These are phyloP conservation scores for Rosa hybrid DNA, from an alignment of 331 rosid genomes.

Conservation along the genomic window DNA sequence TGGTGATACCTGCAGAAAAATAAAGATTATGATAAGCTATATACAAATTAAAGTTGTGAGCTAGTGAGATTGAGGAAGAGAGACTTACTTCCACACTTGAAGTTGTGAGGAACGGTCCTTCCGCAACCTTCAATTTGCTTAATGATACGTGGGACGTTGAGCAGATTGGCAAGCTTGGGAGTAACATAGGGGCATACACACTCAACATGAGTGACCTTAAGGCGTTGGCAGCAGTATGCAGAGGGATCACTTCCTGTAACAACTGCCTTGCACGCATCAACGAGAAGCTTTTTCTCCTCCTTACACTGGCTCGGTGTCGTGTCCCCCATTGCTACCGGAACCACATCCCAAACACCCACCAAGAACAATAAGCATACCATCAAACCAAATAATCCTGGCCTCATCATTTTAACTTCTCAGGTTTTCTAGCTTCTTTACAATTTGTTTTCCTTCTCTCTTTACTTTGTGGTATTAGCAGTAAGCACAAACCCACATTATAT, in stretches of 20 bases:
- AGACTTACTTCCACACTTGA: slow-evolving; percentile 30
- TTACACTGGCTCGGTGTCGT: slow-evolving; percentile 13
- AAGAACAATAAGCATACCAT: neutral
- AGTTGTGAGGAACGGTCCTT: slow-evolving; percentile 15
- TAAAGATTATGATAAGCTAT: too few relatives aligned
- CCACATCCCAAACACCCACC: neutral
- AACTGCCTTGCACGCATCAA: slow-evolving; percentile 14
- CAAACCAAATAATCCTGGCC: neutral
- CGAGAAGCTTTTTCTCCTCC: slow-evolving; percentile 3
- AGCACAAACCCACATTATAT: neutral
- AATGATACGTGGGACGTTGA: neutral
- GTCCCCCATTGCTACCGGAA: neutral
- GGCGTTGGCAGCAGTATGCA: slow-evolving; percentile 9
- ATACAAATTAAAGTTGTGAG: too few relatives aligned
- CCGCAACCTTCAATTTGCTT: slow-evolving; percentile 14
- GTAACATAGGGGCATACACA: slow-evolving; percentile 23
- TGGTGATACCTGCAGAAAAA: too few relatives aligned
- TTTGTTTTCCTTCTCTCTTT: too few relatives aligned
- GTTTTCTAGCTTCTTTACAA: neutral
- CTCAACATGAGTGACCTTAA: slow-evolving; percentile 12
- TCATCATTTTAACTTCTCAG: neutral
- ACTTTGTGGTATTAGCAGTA: neutral
- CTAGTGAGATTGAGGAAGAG: neutral
- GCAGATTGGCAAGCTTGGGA: slow-evolving; percentile 21
- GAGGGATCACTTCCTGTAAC: slow-evolving; percentile 8